phyloP scores from a whole-genome alignment of 2,329 filamentous ascomycete species.

The Coniochaeta prunicola region DNA sequence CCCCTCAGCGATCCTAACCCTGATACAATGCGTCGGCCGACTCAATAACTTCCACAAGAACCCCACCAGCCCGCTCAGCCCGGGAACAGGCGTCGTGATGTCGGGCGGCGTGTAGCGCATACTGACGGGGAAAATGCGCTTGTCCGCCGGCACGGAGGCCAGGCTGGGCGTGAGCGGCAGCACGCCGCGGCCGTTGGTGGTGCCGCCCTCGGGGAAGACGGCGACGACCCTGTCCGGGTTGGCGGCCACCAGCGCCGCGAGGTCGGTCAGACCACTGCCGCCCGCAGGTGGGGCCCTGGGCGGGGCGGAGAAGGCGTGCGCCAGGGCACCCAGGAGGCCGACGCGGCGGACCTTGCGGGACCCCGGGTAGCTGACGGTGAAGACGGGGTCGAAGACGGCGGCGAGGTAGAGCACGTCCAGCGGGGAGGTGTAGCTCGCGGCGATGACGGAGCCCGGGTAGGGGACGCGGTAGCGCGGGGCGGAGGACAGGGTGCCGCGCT shows the following conservation, averaged over 20 bases:
- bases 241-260: conserved; percentile 54
- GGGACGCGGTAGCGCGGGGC: conserved; percentile 70
- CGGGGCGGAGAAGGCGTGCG: conserved; percentile 44
- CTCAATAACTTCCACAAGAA: conserved; percentile 87
- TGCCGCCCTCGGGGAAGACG: conserved; percentile 89
- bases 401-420: conserved; percentile 91
- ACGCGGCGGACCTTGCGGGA: conserved; percentile 69
- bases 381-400: conserved; percentile 92
- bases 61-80: conserved; percentile 45
- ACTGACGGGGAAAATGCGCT: conserved; percentile 84
- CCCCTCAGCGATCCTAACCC: conserved; percentile 80
- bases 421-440: conserved; percentile 84
- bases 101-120: conserved; percentile 84
- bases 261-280: conserved; percentile 46
- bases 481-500: conserved; percentile 76
- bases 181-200: conserved; percentile 88
- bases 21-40: conserved; percentile 79
- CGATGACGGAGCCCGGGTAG: conserved; percentile 72
- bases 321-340: conserved; percentile 67
- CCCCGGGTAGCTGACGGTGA: conserved; percentile 75
- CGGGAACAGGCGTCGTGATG: conserved; percentile 83
- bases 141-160: conserved; percentile 55
- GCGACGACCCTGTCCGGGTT: conserved; percentile 73
- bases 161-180: conserved; percentile 76
- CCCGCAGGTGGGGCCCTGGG: conserved; percentile 37